Conservation (phyloP, 768 basidiomycete species). For the Psilocybe azurescens region DNA sequence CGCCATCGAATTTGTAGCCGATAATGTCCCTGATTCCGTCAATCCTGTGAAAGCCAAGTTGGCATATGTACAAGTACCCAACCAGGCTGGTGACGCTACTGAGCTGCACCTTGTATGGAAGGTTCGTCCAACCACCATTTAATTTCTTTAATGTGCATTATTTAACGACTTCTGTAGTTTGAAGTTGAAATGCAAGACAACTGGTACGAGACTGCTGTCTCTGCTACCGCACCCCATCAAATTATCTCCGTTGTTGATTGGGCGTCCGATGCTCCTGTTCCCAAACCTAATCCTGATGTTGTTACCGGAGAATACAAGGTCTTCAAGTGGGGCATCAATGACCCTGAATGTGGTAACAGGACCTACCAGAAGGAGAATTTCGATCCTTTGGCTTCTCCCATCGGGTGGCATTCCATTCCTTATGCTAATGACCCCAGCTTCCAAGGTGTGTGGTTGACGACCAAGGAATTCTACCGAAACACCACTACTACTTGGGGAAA, state of each 20-base stretch:
- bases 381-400: conserved; percentile 81
- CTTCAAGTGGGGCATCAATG: conserved; percentile 85
- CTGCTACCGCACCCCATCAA: conserved; percentile 72
- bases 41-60: conserved; percentile 81
- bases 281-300: conserved; percentile 29
- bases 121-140: conserved; percentile 39
- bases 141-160: not conserved
- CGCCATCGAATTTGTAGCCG: conserved; percentile 44
- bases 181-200: conserved; percentile 95
- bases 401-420: conserved; percentile 92
- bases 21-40: conserved; percentile 77
- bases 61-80: conserved; percentile 84
- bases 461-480: conserved; percentile 54
- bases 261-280: conserved; percentile 77
- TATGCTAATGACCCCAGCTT: conserved; percentile 66
- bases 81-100: conserved; percentile 56
- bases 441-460: conserved; percentile 26
- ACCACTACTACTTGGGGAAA: conserved; percentile 88
- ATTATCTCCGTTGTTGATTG: conserved; percentile 93
- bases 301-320: conserved; percentile 66
- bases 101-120: conserved; percentile 84
- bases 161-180: conserved; percentile 47
- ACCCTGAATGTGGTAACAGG: conserved; percentile 76
- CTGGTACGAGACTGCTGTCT: conserved; percentile 93
- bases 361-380: conserved; percentile 64